Evolutionary conservation across 768 basidiomycete genomes (phyloP), one percentile per base, ranked within the genome.

Genomic region (Panaeolus papilionaceus): DNA sequence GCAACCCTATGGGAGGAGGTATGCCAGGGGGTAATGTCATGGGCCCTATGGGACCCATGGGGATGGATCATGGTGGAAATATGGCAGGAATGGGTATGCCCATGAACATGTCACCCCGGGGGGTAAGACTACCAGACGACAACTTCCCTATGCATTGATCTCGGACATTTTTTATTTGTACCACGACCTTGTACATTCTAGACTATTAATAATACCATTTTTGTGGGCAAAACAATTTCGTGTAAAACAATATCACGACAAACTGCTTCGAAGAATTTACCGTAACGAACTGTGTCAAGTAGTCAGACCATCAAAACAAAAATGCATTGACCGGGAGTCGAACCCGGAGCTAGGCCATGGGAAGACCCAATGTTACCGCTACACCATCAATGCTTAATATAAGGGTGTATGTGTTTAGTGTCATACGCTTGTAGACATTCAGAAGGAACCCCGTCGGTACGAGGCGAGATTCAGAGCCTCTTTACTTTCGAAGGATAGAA

Each of bases 301-400:
- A 7, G 18, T 16, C 16, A 44, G 42, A 44, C 14, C 39, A 58
- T 26, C 28, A 38, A 70, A 63, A 71, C 44, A 58, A 64, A 62
- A 66, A 63, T 83, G 83, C 83, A 82, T 83, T 81, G 79, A 78
- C 82, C 82, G 82, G 82, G 83, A 84, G 80, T 84, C 83, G 83
- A 84, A 84, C 83, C 82, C 83, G 82, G 82, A 77, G 82, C 83
- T 82, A 83, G 81, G 82, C 83, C 83, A 80, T 91, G 90, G 90
- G 90, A 92, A 91, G 89, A 90, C 88, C 88, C 88, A 89, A 92
- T 91, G 90, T 91, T 91, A 91, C 90, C 90, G 86, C 80, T 91
- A 91, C 89, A 90, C 89, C 88, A 91, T 80, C 81, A 81, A 81
- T 80, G 80, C 80, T 38, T 71, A 65, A 67, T 64, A 69, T 58